A percentile compares a stretch with the other conserved stretches of the same genome.
Evolutionary conservation across 1,284 basidiomycete species (phyloP).

Genomic region (Sporisorium graminicola): DNA sequence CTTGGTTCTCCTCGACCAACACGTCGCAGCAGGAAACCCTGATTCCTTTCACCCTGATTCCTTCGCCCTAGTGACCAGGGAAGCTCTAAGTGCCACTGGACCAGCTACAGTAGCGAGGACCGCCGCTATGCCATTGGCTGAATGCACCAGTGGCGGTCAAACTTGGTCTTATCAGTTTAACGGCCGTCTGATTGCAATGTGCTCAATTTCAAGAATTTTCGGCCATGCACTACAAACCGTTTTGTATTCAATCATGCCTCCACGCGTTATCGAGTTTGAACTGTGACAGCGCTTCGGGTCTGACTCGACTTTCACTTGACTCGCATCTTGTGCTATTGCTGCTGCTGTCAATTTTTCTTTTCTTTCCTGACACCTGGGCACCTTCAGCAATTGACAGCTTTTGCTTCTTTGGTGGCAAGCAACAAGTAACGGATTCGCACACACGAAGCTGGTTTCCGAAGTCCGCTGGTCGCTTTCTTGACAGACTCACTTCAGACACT

Average conservation of each 20-base stretch:
- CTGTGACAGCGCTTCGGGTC: conserved; percentile 2
- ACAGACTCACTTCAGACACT: not conserved
- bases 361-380: not conserved
- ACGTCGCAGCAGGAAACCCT: not conserved
- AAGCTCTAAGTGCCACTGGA: not conserved
- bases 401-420: not conserved
- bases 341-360: not conserved
- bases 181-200: too few species aligned
- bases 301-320: conserved; percentile 22
- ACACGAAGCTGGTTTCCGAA: too few species aligned
- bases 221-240: conserved; percentile 4
- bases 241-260: conserved; percentile 17
- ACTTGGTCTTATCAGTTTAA: conserved; percentile 33
- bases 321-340: too few species aligned
- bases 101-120: not conserved
- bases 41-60: conserved; percentile 6
- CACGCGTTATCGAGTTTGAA: conserved; percentile 12
- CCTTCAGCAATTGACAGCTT: not conserved
- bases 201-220: not conserved
- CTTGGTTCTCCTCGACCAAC: too few species aligned
- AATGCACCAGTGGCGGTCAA: too few species aligned
- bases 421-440: not conserved
- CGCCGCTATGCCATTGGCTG: not conserved
- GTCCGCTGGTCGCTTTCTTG: too few species aligned
- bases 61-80: conserved; percentile 22